phyloP scores from a whole-genome alignment of 495 filamentous ascomycete species.

The Lasiosphaeria miniovina region DNA sequence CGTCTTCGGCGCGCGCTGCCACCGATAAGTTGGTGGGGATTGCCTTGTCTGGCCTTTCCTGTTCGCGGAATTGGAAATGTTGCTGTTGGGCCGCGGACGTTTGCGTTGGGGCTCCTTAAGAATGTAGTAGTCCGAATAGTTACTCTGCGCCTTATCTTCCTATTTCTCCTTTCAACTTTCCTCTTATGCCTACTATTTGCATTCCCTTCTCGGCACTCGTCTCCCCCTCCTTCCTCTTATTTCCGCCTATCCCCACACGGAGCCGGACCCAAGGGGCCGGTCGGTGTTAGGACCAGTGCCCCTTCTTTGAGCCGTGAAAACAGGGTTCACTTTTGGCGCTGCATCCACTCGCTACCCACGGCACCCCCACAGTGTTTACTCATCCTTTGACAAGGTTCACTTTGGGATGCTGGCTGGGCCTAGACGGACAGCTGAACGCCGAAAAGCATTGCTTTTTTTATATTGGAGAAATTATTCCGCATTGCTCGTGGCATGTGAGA shows the following conservation, averaged over 20 bases:
- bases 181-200: not conserved
- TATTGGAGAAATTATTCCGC: not conserved
- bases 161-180: not conserved
- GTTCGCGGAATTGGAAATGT: conserved; percentile 1
- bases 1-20: no score
- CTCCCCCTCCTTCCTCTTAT: not conserved
- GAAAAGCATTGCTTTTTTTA: not conserved
- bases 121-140: not conserved
- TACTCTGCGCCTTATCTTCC: not conserved
- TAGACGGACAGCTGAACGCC: not conserved
- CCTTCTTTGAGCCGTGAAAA: not conserved
- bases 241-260: not conserved
- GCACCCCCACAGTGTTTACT: not conserved
- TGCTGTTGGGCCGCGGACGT: conserved; percentile 9
- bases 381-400: not conserved
- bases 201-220: not conserved
- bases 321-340: not conserved
- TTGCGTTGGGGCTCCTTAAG: not conserved
- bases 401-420: not conserved
- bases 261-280: not conserved
- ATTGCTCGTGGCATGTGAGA: no score
- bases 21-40: no score
- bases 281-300: not conserved
- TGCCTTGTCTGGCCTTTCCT: not conserved
- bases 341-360: not conserved